A percentile compares a stretch with the other conserved stretches of the same genome.
These are phyloP conservation scores for Botrytis galanthina DNA, from an alignment of 2,329 filamentous ascomycete species.

Conservation along the genomic window DNA sequence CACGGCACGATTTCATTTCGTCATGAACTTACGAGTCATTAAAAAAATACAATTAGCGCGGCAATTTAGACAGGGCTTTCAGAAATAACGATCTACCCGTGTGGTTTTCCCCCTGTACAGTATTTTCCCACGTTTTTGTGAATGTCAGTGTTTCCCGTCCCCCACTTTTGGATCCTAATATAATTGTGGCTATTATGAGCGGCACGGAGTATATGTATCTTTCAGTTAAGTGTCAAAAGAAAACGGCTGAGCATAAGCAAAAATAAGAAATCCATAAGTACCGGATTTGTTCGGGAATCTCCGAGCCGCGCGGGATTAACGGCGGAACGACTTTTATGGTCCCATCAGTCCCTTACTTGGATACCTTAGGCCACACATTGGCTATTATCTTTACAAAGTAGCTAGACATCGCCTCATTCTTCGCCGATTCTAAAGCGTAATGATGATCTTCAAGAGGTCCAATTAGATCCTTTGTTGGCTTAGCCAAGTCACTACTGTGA, in stretches of 20 bases:
- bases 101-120: background rate
- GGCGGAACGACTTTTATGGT: too few species aligned
- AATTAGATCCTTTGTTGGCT: background rate
- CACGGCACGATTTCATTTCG: background rate
- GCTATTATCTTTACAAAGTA: background rate
- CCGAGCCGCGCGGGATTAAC: background rate
- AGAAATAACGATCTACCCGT: background rate
- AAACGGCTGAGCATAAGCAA: background rate
- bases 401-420: background rate
- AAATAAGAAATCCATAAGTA: background rate
- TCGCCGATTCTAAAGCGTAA: background rate
- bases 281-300: background rate
- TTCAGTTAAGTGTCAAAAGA: background rate
- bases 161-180: background rate
- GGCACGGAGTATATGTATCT: background rate
- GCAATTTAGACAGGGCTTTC: conserved; percentile 1
- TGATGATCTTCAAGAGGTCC: background rate
- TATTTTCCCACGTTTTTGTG: background rate
- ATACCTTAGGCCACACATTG: background rate
- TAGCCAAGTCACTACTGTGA: background rate
- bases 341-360: background rate
- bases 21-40: background rate
- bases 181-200: background rate
- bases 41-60: background rate
- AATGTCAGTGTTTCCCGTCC: background rate